Percentiles rank a stretch among this genome's conserved stretches.
Evolutionary conservation across 345 rosid species (phyloP).

Genomic region (Melaleuca alternifolia): DNA sequence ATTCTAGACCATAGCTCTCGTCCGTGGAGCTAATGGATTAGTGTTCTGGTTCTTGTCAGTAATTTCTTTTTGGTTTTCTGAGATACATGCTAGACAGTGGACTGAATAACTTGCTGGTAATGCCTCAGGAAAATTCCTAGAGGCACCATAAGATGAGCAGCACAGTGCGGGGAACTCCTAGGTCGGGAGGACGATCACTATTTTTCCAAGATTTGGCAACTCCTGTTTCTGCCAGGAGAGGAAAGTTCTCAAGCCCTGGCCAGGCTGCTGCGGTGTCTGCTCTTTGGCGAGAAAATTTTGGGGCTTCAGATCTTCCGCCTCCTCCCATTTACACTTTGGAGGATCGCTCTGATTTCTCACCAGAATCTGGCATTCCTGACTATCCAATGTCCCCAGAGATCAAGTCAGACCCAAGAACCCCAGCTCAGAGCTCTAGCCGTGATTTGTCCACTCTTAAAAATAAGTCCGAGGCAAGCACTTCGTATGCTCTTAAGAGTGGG

Average conservation of each 20-base stretch:
- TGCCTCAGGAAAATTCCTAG: neutral
- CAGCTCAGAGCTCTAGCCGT: slow-evolving; percentile 35
- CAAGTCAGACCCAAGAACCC: slow-evolving; percentile 55
- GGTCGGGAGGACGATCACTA: slow-evolving; percentile 69
- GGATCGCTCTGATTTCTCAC: slow-evolving; percentile 86
- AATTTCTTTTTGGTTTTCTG: neutral
- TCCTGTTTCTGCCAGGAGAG: slow-evolving; percentile 66
- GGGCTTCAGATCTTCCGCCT: slow-evolving; percentile 89
- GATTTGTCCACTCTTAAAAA: slow-evolving; percentile 45
- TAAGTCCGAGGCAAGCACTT: slow-evolving; percentile 49
- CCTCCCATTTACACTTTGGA: slow-evolving; percentile 87
- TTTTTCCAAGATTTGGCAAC: slow-evolving; percentile 88
- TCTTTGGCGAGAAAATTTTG: slow-evolving; percentile 89
- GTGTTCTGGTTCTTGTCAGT: neutral
- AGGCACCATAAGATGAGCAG: slow-evolving; percentile 35
- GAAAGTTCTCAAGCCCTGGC: slow-evolving; percentile 69
- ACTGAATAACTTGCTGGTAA: neutral
- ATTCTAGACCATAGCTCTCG: neutral
- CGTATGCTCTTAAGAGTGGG: slow-evolving; percentile 45
- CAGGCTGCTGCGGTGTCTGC: slow-evolving; percentile 95
- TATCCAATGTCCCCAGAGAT: slow-evolving; percentile 59
- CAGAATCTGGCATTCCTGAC: slow-evolving; percentile 75
- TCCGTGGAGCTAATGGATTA: neutral
- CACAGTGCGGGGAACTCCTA: slow-evolving; percentile 56
- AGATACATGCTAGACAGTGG: neutral